Evolutionary conservation across 495 filamentous ascomycete genomes (phyloP).

Genomic region (Talaromyces liani): DNA sequence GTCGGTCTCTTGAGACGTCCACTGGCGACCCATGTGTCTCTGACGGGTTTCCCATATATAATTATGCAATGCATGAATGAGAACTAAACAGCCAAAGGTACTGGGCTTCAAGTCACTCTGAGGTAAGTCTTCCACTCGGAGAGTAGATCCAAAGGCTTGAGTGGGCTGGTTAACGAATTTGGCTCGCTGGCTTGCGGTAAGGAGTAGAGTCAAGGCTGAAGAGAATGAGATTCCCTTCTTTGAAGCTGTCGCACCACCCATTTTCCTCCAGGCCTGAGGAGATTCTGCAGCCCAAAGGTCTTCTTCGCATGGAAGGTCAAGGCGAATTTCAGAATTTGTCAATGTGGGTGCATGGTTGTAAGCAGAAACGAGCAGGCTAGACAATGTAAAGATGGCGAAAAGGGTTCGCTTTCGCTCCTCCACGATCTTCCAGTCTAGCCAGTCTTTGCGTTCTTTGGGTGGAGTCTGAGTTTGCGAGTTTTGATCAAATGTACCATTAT

Average conservation of each 20-base stretch:
- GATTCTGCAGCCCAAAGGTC: slow-evolving; percentile 83
- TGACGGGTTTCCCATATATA: slow-evolving; percentile 98
- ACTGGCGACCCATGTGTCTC: slow-evolving; percentile 78
- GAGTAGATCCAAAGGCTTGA: slow-evolving; percentile 29
- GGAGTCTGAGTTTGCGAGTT: slow-evolving; percentile 30
- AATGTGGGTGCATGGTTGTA: slow-evolving; percentile 88
- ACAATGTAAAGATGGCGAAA: slow-evolving; percentile 84
- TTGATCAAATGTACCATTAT: slow-evolving; percentile 4
- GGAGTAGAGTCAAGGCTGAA: slow-evolving; percentile 68
- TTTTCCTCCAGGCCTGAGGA: slow-evolving; percentile 66
- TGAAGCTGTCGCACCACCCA: slow-evolving; percentile 60
- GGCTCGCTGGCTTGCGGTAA: slow-evolving; percentile 72
- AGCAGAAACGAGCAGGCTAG: slow-evolving; percentile 82
- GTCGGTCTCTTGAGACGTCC: slow-evolving; percentile 88
- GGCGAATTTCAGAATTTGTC: slow-evolving; percentile 87
- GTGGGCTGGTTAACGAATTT: slow-evolving; percentile 44
- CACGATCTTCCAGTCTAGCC: slow-evolving; percentile 78
- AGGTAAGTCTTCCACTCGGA: slow-evolving; percentile 31
- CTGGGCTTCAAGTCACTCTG: slow-evolving; percentile 73
- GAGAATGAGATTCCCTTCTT: slow-evolving; percentile 63
- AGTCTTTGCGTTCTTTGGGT: slow-evolving; percentile 69
- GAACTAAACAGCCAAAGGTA: slow-evolving; percentile 85
- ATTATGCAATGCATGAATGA: slow-evolving; percentile 95
- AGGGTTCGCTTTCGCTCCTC: slow-evolving; percentile 95
- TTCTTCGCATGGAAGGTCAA: slow-evolving; percentile 92